These are phyloP conservation scores for Yamadazyma dushanensis DNA, from an alignment of 1,139 yeast species.

Conservation along the genomic window DNA sequence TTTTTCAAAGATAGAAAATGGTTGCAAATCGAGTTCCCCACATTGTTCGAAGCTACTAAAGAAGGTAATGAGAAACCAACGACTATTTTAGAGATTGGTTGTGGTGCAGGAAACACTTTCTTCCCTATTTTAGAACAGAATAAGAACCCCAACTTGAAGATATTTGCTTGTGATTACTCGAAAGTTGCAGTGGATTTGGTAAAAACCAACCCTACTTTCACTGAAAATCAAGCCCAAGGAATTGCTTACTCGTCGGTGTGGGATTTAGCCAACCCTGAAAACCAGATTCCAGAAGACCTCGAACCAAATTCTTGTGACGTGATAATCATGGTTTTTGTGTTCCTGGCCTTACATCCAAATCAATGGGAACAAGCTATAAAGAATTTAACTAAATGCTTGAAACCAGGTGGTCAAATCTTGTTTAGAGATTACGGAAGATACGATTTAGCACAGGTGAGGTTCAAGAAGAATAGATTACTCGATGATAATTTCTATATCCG, in stretches of 20 bases:
- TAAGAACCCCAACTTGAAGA: constrained; percentile 69
- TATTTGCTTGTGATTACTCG: constrained; percentile 89
- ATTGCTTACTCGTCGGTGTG: constrained; percentile 86
- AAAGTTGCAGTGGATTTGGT: constrained; percentile 89
- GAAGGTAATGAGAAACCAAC: constrained; percentile 63
- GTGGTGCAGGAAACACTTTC: constrained; percentile 98
- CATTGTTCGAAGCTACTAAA: constrained; percentile 72
- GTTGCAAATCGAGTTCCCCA: constrained; percentile 93
- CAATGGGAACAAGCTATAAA: constrained; percentile 85
- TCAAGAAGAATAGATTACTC: constrained; percentile 81
- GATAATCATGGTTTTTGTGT: constrained; percentile 90
- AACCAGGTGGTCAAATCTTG: constrained; percentile 88
- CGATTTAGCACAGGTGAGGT: constrained; percentile 92
- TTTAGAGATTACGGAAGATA: constrained; percentile 96
- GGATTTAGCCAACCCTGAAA: constrained; percentile 86
- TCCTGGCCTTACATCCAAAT: constrained; percentile 86
- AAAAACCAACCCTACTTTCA: constrained; percentile 59
- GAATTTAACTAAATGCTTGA: constrained; percentile 69
- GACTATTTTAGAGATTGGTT: constrained; percentile 87
- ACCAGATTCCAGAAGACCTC: constrained; percentile 77
- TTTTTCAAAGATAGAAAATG: constrained; percentile 96
- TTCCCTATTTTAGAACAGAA: constrained; percentile 85
- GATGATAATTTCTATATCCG: constrained; percentile 94
- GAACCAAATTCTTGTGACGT: constrained; percentile 83
- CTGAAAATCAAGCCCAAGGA: constrained; percentile 43